These are phyloP conservation scores for Hymenoscyphus repandus DNA, from an alignment of 2,329 filamentous ascomycete genomes.

Conservation along the genomic window DNA sequence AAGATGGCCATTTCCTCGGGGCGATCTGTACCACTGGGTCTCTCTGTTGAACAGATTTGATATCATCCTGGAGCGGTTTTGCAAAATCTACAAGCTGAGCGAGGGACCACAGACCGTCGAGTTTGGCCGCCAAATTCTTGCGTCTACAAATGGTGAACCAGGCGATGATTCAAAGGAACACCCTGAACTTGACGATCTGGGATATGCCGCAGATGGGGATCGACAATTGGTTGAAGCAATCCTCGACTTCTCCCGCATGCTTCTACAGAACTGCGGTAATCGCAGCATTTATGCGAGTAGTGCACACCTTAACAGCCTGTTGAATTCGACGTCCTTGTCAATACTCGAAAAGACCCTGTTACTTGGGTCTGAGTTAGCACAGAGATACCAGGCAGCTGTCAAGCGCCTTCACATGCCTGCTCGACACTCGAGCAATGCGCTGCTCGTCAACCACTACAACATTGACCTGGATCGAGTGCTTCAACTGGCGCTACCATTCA, in stretches of 20 bases:
- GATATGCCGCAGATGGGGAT: constrained; percentile 72
- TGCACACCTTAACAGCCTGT: constrained; percentile 77
- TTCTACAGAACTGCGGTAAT: constrained; percentile 94
- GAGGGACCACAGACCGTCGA: constrained; percentile 74
- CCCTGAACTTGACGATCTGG: constrained; percentile 49
- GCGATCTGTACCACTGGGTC: constrained; percentile 98
- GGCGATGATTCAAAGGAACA: constrained; percentile 42
- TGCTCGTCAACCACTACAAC: constrained; percentile 81
- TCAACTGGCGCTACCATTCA: constrained; percentile 76
- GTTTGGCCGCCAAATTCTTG: constrained; percentile 63
- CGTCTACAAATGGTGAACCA: constrained; percentile 38
- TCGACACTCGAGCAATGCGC: constrained; percentile 62
- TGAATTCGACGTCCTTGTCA: constrained; percentile 79
- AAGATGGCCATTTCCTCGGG: constrained; percentile 90
- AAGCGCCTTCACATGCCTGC: constrained; percentile 64
- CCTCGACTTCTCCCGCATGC: constrained; percentile 77
- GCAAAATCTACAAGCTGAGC: constrained; percentile 71
- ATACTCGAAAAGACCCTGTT: constrained; percentile 75
- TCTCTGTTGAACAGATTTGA: constrained; percentile 91
- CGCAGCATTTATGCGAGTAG: constrained; percentile 95
- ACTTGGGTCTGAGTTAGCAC: constrained; percentile 78
- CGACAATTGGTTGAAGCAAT: constrained; percentile 72
- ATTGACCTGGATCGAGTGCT: constrained; percentile 76
- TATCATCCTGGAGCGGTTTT: constrained; percentile 76
- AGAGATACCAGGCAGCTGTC: constrained; percentile 86